A percentile compares a stretch with the other conserved stretches of the same genome.
These are phyloP conservation scores for Annulohypoxylon moriforme DNA, from an alignment of 495 filamentous ascomycete genomes.

Conservation along the genomic window DNA sequence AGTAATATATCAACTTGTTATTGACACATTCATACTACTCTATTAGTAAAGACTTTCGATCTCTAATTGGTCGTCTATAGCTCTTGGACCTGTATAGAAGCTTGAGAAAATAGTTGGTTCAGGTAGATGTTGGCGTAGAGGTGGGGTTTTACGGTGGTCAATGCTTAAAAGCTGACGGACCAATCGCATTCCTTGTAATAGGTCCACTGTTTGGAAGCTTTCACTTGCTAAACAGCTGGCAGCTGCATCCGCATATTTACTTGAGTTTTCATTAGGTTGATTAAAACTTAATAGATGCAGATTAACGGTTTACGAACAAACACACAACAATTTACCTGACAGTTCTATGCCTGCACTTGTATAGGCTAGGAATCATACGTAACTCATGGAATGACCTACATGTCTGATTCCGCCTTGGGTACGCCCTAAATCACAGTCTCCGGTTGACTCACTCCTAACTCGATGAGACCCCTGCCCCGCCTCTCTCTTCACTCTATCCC, in stretches of 20 bases:
- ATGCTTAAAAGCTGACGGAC: conserved; percentile 16
- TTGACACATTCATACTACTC: not conserved
- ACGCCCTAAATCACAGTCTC: conserved; percentile 8
- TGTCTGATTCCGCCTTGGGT: not conserved
- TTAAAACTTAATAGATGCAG: not conserved
- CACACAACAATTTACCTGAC: not conserved
- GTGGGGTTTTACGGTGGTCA: conserved; percentile 11
- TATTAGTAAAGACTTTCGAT: not conserved
- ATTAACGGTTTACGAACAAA: not conserved
- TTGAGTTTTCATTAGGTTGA: not conserved
- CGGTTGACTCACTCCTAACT: conserved; percentile 35
- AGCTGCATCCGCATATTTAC: not conserved
- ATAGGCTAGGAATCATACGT: not conserved
- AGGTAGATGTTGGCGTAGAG: not conserved
- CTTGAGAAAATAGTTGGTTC: not conserved
- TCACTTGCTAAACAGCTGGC: not conserved
- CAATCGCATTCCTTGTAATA: conserved; percentile 14
- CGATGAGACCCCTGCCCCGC: conserved; percentile 30
- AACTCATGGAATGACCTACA: not conserved
- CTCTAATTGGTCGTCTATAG: not conserved
- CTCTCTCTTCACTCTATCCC: not conserved
- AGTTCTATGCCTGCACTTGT: not conserved
- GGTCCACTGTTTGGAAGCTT: not conserved
- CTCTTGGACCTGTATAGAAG: not conserved
- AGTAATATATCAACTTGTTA: not conserved